phyloP scores from a whole-genome alignment of 768 basidiomycete genomes.

The Psilocybe azurescens region DNA sequence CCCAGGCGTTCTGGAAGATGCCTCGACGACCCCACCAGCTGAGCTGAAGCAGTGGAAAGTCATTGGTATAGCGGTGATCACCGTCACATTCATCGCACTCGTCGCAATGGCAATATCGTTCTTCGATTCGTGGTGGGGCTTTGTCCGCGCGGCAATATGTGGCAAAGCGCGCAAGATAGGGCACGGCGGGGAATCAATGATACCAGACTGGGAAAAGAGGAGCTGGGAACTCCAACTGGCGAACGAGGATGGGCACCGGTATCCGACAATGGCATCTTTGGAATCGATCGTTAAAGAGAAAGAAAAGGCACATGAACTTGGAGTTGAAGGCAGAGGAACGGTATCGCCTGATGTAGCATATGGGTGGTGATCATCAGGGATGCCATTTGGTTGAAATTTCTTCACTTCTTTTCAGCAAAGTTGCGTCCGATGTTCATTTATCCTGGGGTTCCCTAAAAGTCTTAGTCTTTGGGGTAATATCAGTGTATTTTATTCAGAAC shows the following conservation, averaged over 20 bases:
- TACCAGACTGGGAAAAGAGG: conserved; percentile 67
- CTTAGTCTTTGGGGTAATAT: not conserved
- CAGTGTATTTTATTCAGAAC: not conserved
- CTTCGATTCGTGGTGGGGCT: conserved; percentile 75
- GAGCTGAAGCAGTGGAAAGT: conserved; percentile 69
- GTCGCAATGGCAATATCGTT: conserved; percentile 64
- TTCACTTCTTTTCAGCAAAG: not conserved
- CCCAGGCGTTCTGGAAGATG: conserved; percentile 17
- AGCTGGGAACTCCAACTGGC: conserved; percentile 62
- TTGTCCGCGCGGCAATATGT: conserved; percentile 55
- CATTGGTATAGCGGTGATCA: conserved; percentile 68
- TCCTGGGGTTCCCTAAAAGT: too few relatives aligned
- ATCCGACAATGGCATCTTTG: conserved; percentile 47
- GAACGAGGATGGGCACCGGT: conserved; percentile 51
- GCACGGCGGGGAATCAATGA: conserved; percentile 53
- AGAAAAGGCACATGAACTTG: conserved; percentile 18
- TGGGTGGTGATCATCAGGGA: conserved; percentile 9
- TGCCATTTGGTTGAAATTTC: not conserved
- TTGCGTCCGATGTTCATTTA: not conserved
- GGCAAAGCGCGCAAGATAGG: conserved; percentile 32
- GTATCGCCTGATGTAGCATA: conserved; percentile 22
- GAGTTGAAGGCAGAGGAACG: not conserved
- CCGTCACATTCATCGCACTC: conserved; percentile 61
- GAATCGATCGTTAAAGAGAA: conserved; percentile 40
- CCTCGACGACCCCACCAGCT: conserved; percentile 38